These are phyloP conservation scores for Aeminium ludgeri DNA, from an alignment of 495 filamentous ascomycete species.

Conservation along the genomic window DNA sequence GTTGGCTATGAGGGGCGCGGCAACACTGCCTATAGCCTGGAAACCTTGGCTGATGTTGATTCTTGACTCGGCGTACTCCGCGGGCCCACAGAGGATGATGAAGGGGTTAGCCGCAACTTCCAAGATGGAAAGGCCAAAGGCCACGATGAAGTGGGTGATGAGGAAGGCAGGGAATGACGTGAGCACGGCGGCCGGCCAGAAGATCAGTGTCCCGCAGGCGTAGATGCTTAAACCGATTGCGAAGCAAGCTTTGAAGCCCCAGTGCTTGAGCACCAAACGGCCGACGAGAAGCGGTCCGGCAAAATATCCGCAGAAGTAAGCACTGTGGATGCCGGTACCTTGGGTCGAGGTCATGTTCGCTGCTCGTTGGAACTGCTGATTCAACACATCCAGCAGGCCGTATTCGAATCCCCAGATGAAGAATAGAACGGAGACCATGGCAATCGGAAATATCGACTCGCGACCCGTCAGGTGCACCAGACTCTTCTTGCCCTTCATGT, in stretches of 20 bases:
- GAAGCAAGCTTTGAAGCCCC: slow-evolving; percentile 52
- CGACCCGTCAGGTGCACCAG: slow-evolving; percentile 34
- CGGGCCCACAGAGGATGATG: slow-evolving; percentile 49
- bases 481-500: slow-evolving; percentile 58
- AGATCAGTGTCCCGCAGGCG: slow-evolving; percentile 47
- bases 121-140: slow-evolving; percentile 43
- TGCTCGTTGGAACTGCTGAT: slow-evolving; percentile 24
- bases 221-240: slow-evolving; percentile 48
- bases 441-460: slow-evolving; percentile 25
- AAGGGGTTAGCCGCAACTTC: slow-evolving; percentile 54
- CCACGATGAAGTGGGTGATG: slow-evolving; percentile 51
- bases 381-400: slow-evolving; percentile 26
- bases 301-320: slow-evolving; percentile 48
- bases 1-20: slow-evolving; percentile 45
- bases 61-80: slow-evolving; percentile 46
- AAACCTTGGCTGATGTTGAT: slow-evolving; percentile 51
- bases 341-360: slow-evolving; percentile 24
- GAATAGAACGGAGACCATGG: slow-evolving; percentile 29
- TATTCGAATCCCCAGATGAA: slow-evolving; percentile 32
- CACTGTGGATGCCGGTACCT: slow-evolving; percentile 42
- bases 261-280: slow-evolving; percentile 38
- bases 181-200: slow-evolving; percentile 56
- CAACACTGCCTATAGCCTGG: slow-evolving; percentile 47
- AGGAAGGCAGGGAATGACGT: slow-evolving; percentile 48
- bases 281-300: slow-evolving; percentile 43